Conservation (phyloP, 2,329 filamentous ascomycete genomes). For the Coniochaeta ligniaria region DNA sequence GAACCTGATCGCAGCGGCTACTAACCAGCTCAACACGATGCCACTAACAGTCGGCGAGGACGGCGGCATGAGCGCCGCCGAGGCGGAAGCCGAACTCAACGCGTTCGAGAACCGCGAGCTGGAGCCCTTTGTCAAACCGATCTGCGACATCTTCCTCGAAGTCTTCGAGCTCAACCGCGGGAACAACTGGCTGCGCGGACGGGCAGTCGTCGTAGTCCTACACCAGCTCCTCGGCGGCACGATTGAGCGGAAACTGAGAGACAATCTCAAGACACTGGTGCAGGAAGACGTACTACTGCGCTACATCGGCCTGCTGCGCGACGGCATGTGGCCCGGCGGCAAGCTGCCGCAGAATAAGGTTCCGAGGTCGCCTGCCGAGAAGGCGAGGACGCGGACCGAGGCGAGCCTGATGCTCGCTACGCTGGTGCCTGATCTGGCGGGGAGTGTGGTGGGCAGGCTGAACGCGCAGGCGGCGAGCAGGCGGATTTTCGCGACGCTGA, state of each 20-base stretch:
- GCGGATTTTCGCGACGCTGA: slow-evolving; percentile 82
- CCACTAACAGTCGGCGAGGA: slow-evolving; percentile 46
- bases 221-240: slow-evolving; percentile 94
- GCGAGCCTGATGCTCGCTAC: slow-evolving; percentile 85
- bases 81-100: slow-evolving; percentile 89
- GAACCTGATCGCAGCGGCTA: slow-evolving; percentile 75
- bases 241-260: slow-evolving; percentile 90
- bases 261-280: slow-evolving; percentile 66
- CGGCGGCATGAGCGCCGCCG: slow-evolving; percentile 42
- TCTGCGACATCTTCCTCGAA: slow-evolving; percentile 95
- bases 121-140: slow-evolving; percentile 95
- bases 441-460: slow-evolving; percentile 83
- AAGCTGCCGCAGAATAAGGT: slow-evolving; percentile 39
- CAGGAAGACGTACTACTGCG: slow-evolving; percentile 72
- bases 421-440: slow-evolving; percentile 82
- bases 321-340: slow-evolving; percentile 76
- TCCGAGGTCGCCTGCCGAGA: slow-evolving; percentile 63
- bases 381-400: slow-evolving; percentile 74
- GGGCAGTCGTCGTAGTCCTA: slow-evolving; percentile 90
- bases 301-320: slow-evolving; percentile 67
- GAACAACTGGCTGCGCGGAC: slow-evolving; percentile 94
- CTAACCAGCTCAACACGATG: slow-evolving; percentile 53
- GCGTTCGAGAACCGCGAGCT: slow-evolving; percentile 86
- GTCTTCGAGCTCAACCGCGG: slow-evolving; percentile 90
- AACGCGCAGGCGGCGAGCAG: slow-evolving; percentile 89